Evolutionary conservation across 2,329 filamentous ascomycete species (phyloP).

Genomic region (Fusarium cicatricum): DNA sequence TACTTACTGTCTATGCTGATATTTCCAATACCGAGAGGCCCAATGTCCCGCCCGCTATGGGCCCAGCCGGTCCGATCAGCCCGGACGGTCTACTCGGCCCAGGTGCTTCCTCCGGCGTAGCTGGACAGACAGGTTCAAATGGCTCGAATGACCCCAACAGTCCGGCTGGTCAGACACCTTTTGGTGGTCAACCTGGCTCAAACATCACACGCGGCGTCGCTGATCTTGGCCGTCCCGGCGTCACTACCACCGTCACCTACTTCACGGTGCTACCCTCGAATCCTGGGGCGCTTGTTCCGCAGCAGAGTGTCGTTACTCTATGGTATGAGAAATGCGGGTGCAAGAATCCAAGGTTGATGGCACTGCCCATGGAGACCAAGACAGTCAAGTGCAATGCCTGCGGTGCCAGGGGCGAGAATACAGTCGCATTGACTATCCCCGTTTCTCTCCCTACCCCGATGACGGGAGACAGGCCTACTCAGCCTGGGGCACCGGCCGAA

Average conservation of each 20-base stretch:
- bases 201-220: background rate
- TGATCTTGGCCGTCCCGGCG: background rate
- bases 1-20: slow-evolving; percentile 56
- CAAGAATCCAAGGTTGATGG: slow-evolving; percentile 23
- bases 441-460: slow-evolving; percentile 14
- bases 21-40: slow-evolving; percentile 41
- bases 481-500: slow-evolving; percentile 2
- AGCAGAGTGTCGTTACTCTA: slow-evolving; percentile 46
- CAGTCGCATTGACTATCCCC: slow-evolving; percentile 38
- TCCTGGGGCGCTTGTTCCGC: slow-evolving; percentile 43
- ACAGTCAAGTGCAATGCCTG: slow-evolving; percentile 35
- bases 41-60: slow-evolving; percentile 48
- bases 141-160: background rate
- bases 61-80: slow-evolving; percentile 4
- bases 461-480: background rate
- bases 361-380: slow-evolving; percentile 35
- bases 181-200: background rate
- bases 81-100: background rate
- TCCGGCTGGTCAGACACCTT: background rate
- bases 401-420: slow-evolving; percentile 31
- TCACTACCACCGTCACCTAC: slow-evolving; percentile 38
- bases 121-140: too few species aligned
- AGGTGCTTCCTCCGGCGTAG: background rate
- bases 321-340: slow-evolving; percentile 36
- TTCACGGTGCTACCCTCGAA: slow-evolving; percentile 44